phyloP scores from a whole-genome alignment of 108 stramenopile species.

The Bacterosira constricta region DNA sequence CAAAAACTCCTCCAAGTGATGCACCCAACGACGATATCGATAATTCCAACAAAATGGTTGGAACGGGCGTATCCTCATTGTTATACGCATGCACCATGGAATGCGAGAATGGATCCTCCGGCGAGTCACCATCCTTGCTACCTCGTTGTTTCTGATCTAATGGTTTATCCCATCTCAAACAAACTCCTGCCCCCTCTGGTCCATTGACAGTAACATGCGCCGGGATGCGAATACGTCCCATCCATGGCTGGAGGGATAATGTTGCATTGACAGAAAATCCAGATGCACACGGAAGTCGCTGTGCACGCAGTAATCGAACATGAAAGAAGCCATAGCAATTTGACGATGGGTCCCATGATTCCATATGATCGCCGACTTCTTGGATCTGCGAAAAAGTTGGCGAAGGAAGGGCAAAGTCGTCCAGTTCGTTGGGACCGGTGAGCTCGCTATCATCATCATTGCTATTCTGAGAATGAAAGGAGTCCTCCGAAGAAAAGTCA shows the following conservation, averaged over 20 bases:
- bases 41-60: slow-evolving; percentile 67
- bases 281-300: slow-evolving; percentile 70
- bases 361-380: not conserved
- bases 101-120: slow-evolving; percentile 26
- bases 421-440: slow-evolving; percentile 16
- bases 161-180: slow-evolving; percentile 63
- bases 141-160: slow-evolving; percentile 10
- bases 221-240: slow-evolving; percentile 70
- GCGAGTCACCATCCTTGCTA: slow-evolving; percentile 13
- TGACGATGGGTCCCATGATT: slow-evolving; percentile 50
- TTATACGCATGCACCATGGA: slow-evolving; percentile 87
- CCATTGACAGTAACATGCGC: slow-evolving; percentile 25
- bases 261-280: slow-evolving; percentile 60
- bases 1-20: slow-evolving; percentile 70
- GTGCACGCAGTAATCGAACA: slow-evolving; percentile 72
- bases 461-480: slow-evolving; percentile 43
- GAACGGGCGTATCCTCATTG: slow-evolving; percentile 75
- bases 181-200: slow-evolving; percentile 63
- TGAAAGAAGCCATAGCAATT: slow-evolving; percentile 82
- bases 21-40: slow-evolving; percentile 34
- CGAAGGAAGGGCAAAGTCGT: slow-evolving; percentile 39
- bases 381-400: slow-evolving; percentile 4
- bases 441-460: slow-evolving; percentile 32
- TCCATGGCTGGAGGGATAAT: slow-evolving; percentile 76
- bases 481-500: slow-evolving; percentile 12